These are phyloP conservation scores for Kalanchoe fedtschenkoi DNA, from an alignment of 164 flowering plant species.

Conservation along the genomic window DNA sequence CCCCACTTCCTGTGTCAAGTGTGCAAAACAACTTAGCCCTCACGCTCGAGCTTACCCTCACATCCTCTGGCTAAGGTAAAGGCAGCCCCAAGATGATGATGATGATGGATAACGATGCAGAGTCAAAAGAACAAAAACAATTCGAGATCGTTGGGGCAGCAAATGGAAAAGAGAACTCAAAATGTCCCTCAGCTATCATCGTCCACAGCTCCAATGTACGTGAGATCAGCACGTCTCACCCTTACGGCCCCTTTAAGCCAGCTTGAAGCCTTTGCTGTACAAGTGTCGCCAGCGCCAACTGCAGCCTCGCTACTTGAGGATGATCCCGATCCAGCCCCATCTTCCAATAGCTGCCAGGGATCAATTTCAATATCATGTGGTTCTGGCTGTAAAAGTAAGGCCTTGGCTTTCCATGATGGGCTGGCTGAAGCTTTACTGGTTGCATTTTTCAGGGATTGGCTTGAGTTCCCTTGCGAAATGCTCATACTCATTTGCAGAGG, in stretches of 20 bases:
- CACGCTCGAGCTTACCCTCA: not conserved
- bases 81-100: not conserved
- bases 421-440: conserved; percentile 8
- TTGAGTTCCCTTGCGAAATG: conserved; percentile 19
- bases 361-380: conserved; percentile 59
- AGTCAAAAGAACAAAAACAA: not conserved
- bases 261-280: conserved; percentile 61
- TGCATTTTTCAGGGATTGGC: conserved; percentile 24
- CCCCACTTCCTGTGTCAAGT: too few relatives aligned
- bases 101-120: too few relatives aligned
- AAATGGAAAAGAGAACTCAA: conserved; percentile 15
- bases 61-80: not conserved
- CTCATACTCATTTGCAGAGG: conserved; percentile 38
- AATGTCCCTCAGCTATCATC: conserved; percentile 62
- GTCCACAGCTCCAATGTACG: conserved; percentile 79
- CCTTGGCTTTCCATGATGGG: conserved; percentile 39
- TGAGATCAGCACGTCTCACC: conserved; percentile 82
- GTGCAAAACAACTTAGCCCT: not conserved
- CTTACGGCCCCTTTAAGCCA: conserved; percentile 93
- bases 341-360: conserved; percentile 90
- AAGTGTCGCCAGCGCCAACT: conserved; percentile 46
- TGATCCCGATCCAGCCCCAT: conserved; percentile 66
- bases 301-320: conserved; percentile 36
- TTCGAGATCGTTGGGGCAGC: conserved; percentile 2
- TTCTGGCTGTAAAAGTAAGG: conserved; percentile 30